phyloP scores from a whole-genome alignment of 2,329 filamentous ascomycete species.

The Fusarium sp. region DNA sequence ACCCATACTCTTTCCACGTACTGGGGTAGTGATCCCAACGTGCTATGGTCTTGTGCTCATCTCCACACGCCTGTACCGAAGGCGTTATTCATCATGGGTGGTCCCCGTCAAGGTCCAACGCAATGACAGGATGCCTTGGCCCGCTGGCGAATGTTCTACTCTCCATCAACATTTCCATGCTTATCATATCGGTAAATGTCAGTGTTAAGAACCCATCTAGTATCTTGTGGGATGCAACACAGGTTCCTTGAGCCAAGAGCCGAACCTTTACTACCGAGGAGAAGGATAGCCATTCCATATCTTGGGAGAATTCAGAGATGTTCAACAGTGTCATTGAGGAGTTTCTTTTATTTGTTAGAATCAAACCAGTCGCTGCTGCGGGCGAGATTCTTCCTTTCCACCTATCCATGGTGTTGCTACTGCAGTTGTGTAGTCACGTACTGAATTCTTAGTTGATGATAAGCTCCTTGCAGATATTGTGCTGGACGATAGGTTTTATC shows the following conservation, averaged over 20 bases:
- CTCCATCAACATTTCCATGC: constrained; percentile 43
- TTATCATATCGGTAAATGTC: constrained; percentile 42
- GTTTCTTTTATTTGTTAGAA: constrained; percentile 22
- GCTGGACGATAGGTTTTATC: no score
- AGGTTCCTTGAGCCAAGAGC: constrained; percentile 43
- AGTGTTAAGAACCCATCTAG: constrained; percentile 19
- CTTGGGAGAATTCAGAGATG: constrained; percentile 49
- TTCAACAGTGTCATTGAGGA: constrained; percentile 49
- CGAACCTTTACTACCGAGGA: constrained; percentile 47
- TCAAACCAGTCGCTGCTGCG: background rate
- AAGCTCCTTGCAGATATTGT: no score
- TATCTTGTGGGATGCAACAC: constrained; percentile 42
- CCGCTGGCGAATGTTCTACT: constrained; percentile 1
- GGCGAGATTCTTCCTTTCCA: no score
- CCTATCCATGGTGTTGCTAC: no score
- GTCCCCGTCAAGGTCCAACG: background rate
- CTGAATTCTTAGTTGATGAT: no score
- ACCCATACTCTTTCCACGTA: background rate
- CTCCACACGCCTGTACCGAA: background rate
- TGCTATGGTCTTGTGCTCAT: background rate
- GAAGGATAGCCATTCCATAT: constrained; percentile 50
- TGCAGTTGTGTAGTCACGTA: no score
- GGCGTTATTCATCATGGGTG: background rate
- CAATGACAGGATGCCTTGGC: constrained; percentile 7
- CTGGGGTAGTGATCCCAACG: background rate